Evolutionary conservation across 2,329 filamentous ascomycete genomes (phyloP).

Genomic region (Alternaria ventricosa): DNA sequence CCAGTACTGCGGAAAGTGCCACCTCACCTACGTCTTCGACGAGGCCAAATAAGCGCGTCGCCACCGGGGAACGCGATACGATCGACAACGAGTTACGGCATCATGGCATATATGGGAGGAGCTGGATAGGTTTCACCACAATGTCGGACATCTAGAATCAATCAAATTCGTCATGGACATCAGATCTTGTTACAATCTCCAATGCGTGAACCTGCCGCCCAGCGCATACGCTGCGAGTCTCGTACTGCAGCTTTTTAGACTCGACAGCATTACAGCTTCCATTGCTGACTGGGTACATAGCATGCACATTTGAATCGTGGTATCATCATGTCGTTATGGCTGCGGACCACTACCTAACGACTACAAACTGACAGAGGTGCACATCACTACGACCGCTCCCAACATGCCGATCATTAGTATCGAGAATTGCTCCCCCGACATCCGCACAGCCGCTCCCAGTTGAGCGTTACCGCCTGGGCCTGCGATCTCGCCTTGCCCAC

Average conservation of each 20-base stretch:
- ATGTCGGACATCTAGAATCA: constrained; percentile 37
- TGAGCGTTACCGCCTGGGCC: not conserved
- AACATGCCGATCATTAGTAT: constrained; percentile 19
- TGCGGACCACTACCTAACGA: not conserved
- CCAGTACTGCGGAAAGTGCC: constrained; percentile 87
- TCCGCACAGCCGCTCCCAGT: constrained; percentile 15
- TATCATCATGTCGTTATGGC: not conserved
- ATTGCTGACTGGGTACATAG: not conserved
- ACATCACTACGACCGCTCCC: constrained; percentile 14
- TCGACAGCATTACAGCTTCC: not conserved
- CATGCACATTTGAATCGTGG: not conserved
- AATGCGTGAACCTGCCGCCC: not conserved
- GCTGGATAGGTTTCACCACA: constrained; percentile 29
- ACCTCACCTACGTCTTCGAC: constrained; percentile 75
- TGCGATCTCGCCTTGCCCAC: constrained; percentile 18
- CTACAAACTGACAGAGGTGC: constrained; percentile 17
- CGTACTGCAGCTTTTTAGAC: not conserved
- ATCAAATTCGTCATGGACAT: constrained; percentile 32
- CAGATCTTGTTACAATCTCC: not conserved
- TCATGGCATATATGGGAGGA: constrained; percentile 31
- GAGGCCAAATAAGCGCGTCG: constrained; percentile 61
- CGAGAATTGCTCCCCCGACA: constrained; percentile 14
- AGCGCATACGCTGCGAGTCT: not conserved
- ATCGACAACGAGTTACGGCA: constrained; percentile 36
- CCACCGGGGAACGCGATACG: constrained; percentile 17